Conservation (phyloP, 495 filamentous ascomycete genomes). For the Podospora pseudopauciseta region DNA sequence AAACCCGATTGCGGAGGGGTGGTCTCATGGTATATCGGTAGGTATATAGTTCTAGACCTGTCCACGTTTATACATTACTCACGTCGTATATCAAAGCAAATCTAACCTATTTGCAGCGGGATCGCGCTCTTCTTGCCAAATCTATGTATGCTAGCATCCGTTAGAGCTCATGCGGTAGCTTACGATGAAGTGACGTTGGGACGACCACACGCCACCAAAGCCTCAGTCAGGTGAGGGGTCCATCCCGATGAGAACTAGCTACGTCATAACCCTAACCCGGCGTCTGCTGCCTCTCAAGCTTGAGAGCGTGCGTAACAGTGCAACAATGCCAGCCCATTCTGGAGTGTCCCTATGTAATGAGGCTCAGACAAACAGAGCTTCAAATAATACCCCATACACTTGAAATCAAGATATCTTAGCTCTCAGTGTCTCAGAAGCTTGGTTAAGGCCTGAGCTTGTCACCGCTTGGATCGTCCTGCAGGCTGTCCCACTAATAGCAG, state of each 20-base stretch:
- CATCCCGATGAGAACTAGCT: background rate
- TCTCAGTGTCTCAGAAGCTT: background rate
- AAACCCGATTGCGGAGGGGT: background rate
- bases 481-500: background rate
- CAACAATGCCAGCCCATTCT: background rate
- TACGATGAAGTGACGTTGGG: slow-evolving; percentile 22
- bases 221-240: slow-evolving; percentile 7
- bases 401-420: background rate
- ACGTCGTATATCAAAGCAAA: background rate
- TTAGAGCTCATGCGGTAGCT: background rate
- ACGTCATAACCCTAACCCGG: slow-evolving; percentile 27
- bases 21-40: background rate
- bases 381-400: background rate
- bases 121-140: background rate
- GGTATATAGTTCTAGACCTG: background rate
- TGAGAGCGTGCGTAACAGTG: background rate
- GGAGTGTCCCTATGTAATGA: background rate
- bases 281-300: background rate
- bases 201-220: slow-evolving; percentile 5
- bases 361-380: background rate
- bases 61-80: background rate
- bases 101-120: background rate
- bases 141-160: slow-evolving; percentile 8
- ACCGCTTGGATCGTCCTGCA: background rate
- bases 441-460: background rate